Evolutionary conservation across 306 rosid genomes (phyloP).

Genomic region (Prosopis cineraria): DNA sequence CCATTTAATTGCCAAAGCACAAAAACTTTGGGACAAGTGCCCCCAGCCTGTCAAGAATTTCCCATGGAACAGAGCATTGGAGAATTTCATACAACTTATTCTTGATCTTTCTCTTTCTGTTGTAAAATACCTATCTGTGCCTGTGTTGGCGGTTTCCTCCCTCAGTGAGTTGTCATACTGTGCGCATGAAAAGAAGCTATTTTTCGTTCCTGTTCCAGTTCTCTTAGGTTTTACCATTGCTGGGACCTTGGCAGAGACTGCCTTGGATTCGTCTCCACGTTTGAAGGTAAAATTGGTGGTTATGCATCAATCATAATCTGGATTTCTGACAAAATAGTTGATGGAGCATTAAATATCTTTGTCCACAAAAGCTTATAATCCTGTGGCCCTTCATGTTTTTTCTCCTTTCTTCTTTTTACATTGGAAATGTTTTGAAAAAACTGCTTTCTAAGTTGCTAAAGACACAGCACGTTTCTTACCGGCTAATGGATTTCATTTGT

Average conservation of each 20-base stretch:
- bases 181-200: conserved; percentile 73
- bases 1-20: conserved; percentile 47
- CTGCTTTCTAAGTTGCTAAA: conserved; percentile 21
- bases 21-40: conserved; percentile 70
- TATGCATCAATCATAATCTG: conserved; percentile 15
- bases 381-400: neutral
- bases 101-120: conserved; percentile 69
- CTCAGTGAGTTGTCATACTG: conserved; percentile 94
- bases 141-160: conserved; percentile 63
- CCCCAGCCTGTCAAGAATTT: conserved; percentile 84
- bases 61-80: conserved; percentile 72
- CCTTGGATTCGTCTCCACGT: conserved; percentile 64
- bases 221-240: conserved; percentile 76
- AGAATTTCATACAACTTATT: conserved; percentile 71
- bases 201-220: conserved; percentile 64
- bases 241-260: conserved; percentile 61
- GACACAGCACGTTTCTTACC: neutral
- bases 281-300: conserved; percentile 57
- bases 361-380: neutral
- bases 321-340: conserved; percentile 22
- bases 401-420: neutral
- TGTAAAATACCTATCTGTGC: conserved; percentile 68
- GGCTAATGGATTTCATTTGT: conserved; percentile 17
- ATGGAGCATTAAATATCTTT: conserved; percentile 13
- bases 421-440: conserved; percentile 3